phyloP scores from a whole-genome alignment of 208 protist genomes.

The Blechomonas ayalai region DNA sequence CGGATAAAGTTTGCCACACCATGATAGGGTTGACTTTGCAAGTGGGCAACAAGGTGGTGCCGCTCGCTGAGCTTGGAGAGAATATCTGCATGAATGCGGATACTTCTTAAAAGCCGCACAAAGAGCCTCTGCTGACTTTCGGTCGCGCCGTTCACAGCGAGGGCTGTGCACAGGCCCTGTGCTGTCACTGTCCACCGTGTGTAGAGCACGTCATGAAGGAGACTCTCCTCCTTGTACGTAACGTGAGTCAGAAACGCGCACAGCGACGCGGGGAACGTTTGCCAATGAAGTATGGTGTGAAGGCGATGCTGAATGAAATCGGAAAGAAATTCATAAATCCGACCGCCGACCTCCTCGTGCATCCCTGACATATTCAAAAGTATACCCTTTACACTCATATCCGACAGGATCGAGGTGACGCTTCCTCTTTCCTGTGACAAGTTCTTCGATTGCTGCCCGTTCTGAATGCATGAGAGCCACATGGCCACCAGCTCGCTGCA shows the following conservation, averaged over 20 bases:
- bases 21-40: neutral
- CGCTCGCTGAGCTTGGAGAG: neutral
- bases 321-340: neutral
- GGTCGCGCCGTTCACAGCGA: neutral
- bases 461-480: neutral
- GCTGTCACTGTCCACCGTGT: conserved; percentile 3
- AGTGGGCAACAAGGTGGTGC: neutral
- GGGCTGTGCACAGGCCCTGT: conserved; percentile 2
- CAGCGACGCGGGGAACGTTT: neutral
- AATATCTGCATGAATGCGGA: neutral
- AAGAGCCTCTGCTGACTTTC: neutral
- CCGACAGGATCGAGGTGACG: no score
- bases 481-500: neutral
- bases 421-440: no score
- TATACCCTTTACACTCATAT: no score
- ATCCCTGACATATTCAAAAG: no score
- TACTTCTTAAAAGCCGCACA: neutral
- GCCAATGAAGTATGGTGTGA: neutral
- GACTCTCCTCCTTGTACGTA: neutral
- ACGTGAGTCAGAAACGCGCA: conserved; percentile 2
- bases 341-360: no score
- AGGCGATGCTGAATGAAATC: conserved; percentile 2
- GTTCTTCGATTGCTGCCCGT: neutral
- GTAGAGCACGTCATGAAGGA: conserved; percentile 1
- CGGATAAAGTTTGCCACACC: neutral